Evolutionary conservation across 1,284 basidiomycete species (phyloP).

Genomic region (Phenoliferia sp.): DNA sequence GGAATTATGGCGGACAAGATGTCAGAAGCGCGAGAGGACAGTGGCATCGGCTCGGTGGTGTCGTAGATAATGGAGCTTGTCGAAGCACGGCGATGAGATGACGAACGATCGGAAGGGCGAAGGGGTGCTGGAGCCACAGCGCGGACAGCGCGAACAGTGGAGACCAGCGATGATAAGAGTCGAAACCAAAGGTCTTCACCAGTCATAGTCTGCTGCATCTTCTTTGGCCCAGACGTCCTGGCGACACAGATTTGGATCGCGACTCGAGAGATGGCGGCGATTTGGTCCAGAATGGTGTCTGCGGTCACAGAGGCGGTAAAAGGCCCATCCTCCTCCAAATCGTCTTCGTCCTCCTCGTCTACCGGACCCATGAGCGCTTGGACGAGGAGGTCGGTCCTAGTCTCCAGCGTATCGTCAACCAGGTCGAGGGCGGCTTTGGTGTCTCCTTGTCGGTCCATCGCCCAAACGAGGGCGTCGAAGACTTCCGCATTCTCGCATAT

Average conservation of each 20-base stretch:
- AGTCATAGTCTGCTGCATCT: constrained; percentile 44
- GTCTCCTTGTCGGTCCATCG: constrained; percentile 60
- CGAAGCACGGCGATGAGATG: constrained; percentile 22
- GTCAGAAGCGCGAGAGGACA: constrained; percentile 46
- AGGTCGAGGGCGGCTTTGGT: constrained; percentile 63
- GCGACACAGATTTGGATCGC: constrained; percentile 33
- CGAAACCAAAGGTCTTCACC: constrained; percentile 88
- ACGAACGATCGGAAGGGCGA: constrained; percentile 8
- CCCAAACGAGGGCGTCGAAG: constrained; percentile 79
- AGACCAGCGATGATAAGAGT: constrained; percentile 73
- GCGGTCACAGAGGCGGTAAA: background rate
- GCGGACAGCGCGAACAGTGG: constrained; percentile 67
- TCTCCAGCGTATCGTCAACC: constrained; percentile 58
- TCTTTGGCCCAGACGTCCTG: constrained; percentile 9
- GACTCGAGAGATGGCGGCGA: constrained; percentile 48
- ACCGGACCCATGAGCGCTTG: constrained; percentile 43
- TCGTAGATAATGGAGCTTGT: constrained; percentile 22
- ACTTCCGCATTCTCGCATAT: constrained; percentile 64
- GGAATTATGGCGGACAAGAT: constrained; percentile 70
- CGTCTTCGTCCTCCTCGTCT: constrained; percentile 14
- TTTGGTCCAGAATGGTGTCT: constrained; percentile 42
- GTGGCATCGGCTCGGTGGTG: constrained; percentile 28
- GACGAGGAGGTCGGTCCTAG: constrained; percentile 53
- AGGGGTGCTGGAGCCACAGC: constrained; percentile 40
- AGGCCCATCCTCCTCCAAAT: constrained; percentile 15